Conservation (phyloP, 2,329 filamentous ascomycete genomes). For the Ophiostoma quercus region DNA sequence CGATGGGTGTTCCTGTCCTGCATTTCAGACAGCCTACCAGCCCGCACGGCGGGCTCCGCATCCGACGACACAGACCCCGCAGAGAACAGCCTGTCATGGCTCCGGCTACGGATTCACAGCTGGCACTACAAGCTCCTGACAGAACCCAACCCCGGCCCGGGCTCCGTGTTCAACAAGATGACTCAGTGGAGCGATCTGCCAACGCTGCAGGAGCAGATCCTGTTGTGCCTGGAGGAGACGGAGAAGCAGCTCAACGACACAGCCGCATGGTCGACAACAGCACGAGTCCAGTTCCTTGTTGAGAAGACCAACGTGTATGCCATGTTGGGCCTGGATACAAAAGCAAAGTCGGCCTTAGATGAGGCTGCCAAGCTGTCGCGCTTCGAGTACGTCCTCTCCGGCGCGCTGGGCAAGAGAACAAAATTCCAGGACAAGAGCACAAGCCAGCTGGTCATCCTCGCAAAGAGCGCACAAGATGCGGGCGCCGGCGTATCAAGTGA, state of each 20-base stretch:
- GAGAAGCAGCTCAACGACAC: slow-evolving; percentile 34
- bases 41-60: slow-evolving; percentile 29
- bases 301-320: slow-evolving; percentile 81
- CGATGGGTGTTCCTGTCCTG: slow-evolving; percentile 31
- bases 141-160: slow-evolving; percentile 50
- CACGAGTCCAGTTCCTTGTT: slow-evolving; percentile 62
- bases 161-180: slow-evolving; percentile 51
- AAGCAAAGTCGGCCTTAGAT: slow-evolving; percentile 66
- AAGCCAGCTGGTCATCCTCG: slow-evolving; percentile 87
- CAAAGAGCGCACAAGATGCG: slow-evolving; percentile 57
- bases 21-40: not conserved
- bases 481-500: not conserved
- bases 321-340: slow-evolving; percentile 73
- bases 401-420: slow-evolving; percentile 78
- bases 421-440: slow-evolving; percentile 72
- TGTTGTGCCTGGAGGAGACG: slow-evolving; percentile 41
- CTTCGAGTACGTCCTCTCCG: slow-evolving; percentile 78
- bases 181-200: slow-evolving; percentile 57
- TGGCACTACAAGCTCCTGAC: slow-evolving; percentile 59
- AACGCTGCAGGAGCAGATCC: slow-evolving; percentile 48
- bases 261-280: not conserved
- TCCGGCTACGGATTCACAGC: slow-evolving; percentile 65
- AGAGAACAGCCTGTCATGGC: slow-evolving; percentile 49
- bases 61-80: slow-evolving; percentile 34
- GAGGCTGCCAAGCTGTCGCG: slow-evolving; percentile 61